Evolutionary conservation across 2,329 filamentous ascomycete genomes (phyloP).

Genomic region (Talaromyces sp.): DNA sequence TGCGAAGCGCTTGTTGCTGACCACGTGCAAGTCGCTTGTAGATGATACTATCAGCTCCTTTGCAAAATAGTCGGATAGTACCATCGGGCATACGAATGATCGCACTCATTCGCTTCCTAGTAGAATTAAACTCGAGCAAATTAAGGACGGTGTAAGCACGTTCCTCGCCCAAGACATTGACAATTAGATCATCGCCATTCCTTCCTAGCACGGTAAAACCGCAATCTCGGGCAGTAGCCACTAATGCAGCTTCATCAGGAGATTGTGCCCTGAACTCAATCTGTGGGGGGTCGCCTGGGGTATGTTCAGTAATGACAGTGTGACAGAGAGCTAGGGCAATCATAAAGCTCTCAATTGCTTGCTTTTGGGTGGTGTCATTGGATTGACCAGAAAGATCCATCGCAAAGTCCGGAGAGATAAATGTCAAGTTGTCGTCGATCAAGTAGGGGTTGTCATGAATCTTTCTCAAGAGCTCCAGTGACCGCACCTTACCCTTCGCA

Average conservation of each 20-base stretch:
- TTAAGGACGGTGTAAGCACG: conserved; percentile 83
- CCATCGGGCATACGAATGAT: conserved; percentile 93
- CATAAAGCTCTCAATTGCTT: conserved; percentile 87
- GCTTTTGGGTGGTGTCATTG: conserved; percentile 66
- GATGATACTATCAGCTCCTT: conserved; percentile 95
- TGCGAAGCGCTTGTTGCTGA: conserved; percentile 79
- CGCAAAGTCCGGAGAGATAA: conserved; percentile 86
- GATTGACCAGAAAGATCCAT: conserved; percentile 75
- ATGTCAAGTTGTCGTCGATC: conserved; percentile 84
- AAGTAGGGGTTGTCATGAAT: conserved; percentile 89
- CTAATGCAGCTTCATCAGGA: conserved; percentile 90
- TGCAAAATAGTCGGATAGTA: conserved; percentile 88
- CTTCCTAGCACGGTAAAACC: conserved; percentile 88
- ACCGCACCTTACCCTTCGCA: conserved; percentile 67
- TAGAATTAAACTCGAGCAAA: conserved; percentile 96
- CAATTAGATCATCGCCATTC: conserved; percentile 71
- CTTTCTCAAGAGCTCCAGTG: conserved; percentile 67
- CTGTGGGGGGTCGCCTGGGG: conserved; percentile 82
- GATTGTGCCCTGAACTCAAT: conserved; percentile 97
- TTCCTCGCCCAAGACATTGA: conserved; percentile 86
- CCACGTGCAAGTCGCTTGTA: conserved; percentile 84
- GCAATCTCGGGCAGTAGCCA: conserved; percentile 89
- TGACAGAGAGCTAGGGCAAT: conserved; percentile 92
- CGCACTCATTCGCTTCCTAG: conserved; percentile 94
- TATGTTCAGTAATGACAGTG: conserved; percentile 87